Evolutionary conservation across 768 basidiomycete species (phyloP), one percentile per base, ranked within the genome.

Genomic region (Xanthoconium purpureum): DNA sequence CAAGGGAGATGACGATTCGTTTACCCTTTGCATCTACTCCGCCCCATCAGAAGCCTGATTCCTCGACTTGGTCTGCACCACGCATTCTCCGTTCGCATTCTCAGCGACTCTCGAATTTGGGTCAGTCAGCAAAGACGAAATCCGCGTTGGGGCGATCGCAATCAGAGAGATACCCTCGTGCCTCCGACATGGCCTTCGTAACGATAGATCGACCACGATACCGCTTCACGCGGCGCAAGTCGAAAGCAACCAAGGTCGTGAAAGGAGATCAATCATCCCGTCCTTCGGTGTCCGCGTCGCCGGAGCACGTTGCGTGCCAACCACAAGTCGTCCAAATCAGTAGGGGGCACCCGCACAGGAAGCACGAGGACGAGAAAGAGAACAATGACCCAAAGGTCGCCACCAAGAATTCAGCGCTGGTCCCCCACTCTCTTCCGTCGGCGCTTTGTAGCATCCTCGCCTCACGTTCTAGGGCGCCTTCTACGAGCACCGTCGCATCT

Each of bases 61-160:
- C 55, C 4, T 24, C 30, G 9, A 20, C 40, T 14, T 54, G 59
- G 59, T 59, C 61, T 32, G 50, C 57, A 17, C 55, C 60, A 10
- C 66, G 59, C 33, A 60, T 69, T 46, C 65, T 67, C 35, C 69
- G 71, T 38, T 66, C 69, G 14, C 60, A 61, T 17, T 68, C 69
- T 5, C 71, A 68, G 33, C 56, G 63, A 39, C 50, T 59, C 18
- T 24, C 20, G 35, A 50, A 38, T 32, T 17, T 55, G 20, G 35
- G 13, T 18, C 24, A 40, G 28, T 18, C 55, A n/a, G 35, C 11
- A 3, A 49, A 47, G 49, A 39, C 38, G 38, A 55, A 54, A 4
- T n/a, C 29, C 6, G 14, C 47, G 8, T 48, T 68, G 37, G 61
- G 52, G 37, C 62, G 68, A n/a, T 67, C 68, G n/a, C 62, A 57